These are phyloP conservation scores for Hypoxylon subgilvum DNA, from an alignment of 495 filamentous ascomycete species.

Conservation along the genomic window DNA sequence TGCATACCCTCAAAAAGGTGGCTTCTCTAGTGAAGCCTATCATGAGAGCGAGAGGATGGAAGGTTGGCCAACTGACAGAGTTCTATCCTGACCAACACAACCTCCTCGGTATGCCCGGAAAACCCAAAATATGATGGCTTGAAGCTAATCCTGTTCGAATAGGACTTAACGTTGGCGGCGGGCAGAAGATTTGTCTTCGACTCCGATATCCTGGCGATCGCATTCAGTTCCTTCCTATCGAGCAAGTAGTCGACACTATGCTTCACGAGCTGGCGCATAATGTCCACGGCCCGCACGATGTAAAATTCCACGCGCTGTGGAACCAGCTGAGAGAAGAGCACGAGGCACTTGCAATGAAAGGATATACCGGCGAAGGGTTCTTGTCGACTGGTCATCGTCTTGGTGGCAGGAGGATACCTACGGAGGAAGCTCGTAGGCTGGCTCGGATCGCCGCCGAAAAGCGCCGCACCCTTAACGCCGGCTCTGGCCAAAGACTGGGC, in stretches of 20 bases:
- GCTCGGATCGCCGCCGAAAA: constrained; percentile 80
- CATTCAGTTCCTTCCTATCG: constrained; percentile 78
- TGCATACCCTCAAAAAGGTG: constrained; percentile 79
- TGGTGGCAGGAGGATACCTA: constrained; percentile 69
- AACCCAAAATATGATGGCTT: background rate
- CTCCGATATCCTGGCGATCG: constrained; percentile 79
- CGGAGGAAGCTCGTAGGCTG: constrained; percentile 76
- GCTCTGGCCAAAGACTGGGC: constrained; percentile 77
- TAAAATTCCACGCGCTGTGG: constrained; percentile 82
- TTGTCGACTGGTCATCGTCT: constrained; percentile 74
- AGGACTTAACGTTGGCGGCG: constrained; percentile 78
- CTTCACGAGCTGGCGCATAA: constrained; percentile 96
- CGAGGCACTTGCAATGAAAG: constrained; percentile 72
- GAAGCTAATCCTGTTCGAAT: constrained; percentile 14
- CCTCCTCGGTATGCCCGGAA: constrained; percentile 64
- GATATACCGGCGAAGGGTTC: constrained; percentile 93
- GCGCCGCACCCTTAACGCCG: constrained; percentile 61
- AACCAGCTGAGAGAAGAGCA: constrained; percentile 88
- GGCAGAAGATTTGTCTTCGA: constrained; percentile 81
- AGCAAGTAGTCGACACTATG: constrained; percentile 87
- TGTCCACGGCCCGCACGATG: constrained; percentile 80
- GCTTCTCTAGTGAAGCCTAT: constrained; percentile 93
- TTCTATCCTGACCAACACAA: constrained; percentile 79
- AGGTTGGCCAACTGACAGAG: constrained; percentile 78
- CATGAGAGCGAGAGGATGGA: constrained; percentile 86